Evolutionary conservation across 2,329 filamentous ascomycete genomes (phyloP).

Genomic region (Lecanosticta acicola): DNA sequence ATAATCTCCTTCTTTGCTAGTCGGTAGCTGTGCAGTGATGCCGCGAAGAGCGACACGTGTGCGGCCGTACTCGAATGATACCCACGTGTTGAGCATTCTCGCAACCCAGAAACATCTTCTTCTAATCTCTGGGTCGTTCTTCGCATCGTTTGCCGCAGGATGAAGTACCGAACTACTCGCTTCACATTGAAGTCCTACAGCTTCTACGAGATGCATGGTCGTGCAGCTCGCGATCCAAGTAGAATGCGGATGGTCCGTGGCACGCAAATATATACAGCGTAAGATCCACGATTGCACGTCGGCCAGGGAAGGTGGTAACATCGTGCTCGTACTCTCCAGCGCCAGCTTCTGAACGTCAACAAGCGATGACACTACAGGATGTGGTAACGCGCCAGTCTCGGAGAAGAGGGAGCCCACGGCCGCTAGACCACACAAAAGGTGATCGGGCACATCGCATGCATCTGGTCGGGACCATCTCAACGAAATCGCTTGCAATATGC

Average conservation of each 20-base stretch:
- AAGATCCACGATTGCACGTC: constrained; percentile 50
- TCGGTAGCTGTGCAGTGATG: constrained; percentile 40
- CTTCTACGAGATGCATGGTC: constrained; percentile 55
- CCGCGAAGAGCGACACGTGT: constrained; percentile 48
- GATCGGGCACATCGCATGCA: constrained; percentile 23
- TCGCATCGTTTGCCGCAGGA: constrained; percentile 19
- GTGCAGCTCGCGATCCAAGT: constrained; percentile 55
- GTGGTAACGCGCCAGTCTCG: constrained; percentile 5
- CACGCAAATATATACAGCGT: constrained; percentile 49
- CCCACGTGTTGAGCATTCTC: constrained; percentile 55
- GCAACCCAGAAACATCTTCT: constrained; percentile 43
- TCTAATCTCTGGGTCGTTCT: constrained; percentile 25
- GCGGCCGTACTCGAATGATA: constrained; percentile 54
- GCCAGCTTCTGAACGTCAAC: constrained; percentile 39
- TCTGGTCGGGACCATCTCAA: constrained; percentile 22
- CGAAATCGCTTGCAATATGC: constrained; percentile 23
- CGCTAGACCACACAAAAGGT: constrained; percentile 51
- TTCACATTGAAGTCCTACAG: constrained; percentile 46
- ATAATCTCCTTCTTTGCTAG: constrained; percentile 37
- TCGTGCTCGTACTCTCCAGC: constrained; percentile 38
- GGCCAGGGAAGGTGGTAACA: constrained; percentile 35
- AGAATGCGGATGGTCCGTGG: constrained; percentile 49
- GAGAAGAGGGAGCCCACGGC: constrained; percentile 50
- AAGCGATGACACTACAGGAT: constrained; percentile 18
- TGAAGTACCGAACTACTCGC: constrained; percentile 26